phyloP scores from a whole-genome alignment of 345 rosid species.

The Geranium brycei region DNA sequence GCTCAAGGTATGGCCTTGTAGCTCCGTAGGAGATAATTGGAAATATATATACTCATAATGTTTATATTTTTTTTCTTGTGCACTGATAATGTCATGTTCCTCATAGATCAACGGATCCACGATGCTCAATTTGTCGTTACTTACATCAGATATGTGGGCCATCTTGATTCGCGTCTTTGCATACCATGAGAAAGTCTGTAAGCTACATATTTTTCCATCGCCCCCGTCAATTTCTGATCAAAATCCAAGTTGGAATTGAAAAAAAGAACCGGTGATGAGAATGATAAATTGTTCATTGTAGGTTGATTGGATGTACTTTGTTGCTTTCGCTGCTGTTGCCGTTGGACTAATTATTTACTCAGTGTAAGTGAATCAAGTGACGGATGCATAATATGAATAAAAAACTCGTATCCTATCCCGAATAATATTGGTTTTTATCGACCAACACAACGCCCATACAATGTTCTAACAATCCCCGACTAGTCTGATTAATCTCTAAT shows the following conservation, averaged over 20 bases:
- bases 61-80: no score
- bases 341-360: constrained; percentile 67
- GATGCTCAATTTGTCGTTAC: constrained; percentile 80
- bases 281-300: constrained; percentile 7
- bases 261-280: background rate
- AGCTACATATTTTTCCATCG: background rate
- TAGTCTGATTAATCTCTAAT: no score
- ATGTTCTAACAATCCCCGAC: no score
- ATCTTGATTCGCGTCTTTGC: constrained; percentile 73
- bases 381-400: no score
- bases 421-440: no score
- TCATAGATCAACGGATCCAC: constrained; percentile 67
- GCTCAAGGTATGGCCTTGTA: constrained; percentile 49
- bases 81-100: background rate
- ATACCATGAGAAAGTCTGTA: constrained; percentile 69
- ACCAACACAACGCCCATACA: no score
- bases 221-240: background rate
- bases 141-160: constrained; percentile 94
- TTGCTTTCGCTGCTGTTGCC: constrained; percentile 67
- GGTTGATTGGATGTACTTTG: constrained; percentile 86
- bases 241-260: no score
- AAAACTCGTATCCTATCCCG: background rate
- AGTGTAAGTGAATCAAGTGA: constrained; percentile 23
- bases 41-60: no score
- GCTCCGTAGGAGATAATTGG: background rate